Conservation (phyloP, 805 yeast genomes). For the Nakazawaea laoshanensis region DNA sequence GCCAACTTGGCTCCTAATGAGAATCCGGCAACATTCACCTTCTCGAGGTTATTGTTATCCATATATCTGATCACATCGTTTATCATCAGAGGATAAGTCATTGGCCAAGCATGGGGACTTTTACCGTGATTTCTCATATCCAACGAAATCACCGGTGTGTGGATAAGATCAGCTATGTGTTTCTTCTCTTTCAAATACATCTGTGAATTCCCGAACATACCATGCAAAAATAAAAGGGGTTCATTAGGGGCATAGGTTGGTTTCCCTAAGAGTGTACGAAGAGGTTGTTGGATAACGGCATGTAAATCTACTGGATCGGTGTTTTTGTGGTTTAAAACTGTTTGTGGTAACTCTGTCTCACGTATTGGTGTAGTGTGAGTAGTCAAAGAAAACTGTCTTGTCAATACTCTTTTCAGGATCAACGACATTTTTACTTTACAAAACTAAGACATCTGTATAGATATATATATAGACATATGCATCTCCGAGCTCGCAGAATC, state of each 20-base stretch:
- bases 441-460: no score
- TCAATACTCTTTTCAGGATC: no score
- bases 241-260: conserved; percentile 1
- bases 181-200: conserved; percentile 33
- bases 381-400: no score
- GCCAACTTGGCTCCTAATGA: conserved; percentile 58
- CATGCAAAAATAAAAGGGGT: conserved; percentile 44
- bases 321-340: background rate
- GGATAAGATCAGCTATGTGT: conserved; percentile 21
- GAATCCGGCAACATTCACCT: conserved; percentile 36
- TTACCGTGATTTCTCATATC: conserved; percentile 54
- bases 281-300: background rate
- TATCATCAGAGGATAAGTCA: conserved; percentile 34
- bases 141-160: conserved; percentile 28
- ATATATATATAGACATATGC: no score
- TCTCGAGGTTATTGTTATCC: conserved; percentile 19
- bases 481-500: no score
- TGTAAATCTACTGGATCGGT: conserved; percentile 2
- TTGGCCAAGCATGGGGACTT: conserved; percentile 34
- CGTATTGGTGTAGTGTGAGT: no score
- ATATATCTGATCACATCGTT: conserved; percentile 31
- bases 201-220: conserved; percentile 41
- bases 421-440: no score
- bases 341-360: no score
- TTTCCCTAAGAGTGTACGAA: conserved; percentile 1